Percentiles rank a stretch among this genome's conserved stretches.
These are phyloP conservation scores for Fusarium ambrosium DNA, from an alignment of 2,329 filamentous ascomycete species.

Conservation along the genomic window DNA sequence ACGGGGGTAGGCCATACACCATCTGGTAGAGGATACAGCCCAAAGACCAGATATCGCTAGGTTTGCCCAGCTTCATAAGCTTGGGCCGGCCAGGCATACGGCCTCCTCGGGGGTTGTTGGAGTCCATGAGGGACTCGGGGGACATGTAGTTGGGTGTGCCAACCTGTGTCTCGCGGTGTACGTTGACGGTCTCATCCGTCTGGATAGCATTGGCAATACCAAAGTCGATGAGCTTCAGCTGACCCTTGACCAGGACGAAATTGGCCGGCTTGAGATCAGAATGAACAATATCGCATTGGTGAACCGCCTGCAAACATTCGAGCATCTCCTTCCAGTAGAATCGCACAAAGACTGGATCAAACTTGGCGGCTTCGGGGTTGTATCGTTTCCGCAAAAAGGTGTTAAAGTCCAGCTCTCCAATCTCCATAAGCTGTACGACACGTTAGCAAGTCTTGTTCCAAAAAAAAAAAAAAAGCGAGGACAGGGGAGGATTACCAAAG, in stretches of 20 bases:
- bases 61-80: conserved; percentile 95
- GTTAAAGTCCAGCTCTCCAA: conserved; percentile 94
- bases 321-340: conserved; percentile 99
- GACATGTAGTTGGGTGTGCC: conserved; percentile 99
- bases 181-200: conserved; percentile 94
- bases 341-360: conserved; percentile 93
- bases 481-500: conserved; percentile 73
- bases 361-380: conserved; percentile 78
- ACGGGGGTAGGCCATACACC: conserved; percentile 96
- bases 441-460: conserved; percentile 37
- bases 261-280: conserved; percentile 98
- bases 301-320: conserved; percentile 91
- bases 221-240: conserved; percentile 97
- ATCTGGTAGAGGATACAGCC: conserved; percentile 98
- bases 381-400: conserved; percentile 82
- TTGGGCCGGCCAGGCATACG: conserved; percentile 67
- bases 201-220: conserved; percentile 98
- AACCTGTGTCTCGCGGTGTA: conserved; percentile 94
- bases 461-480: no score
- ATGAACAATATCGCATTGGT: conserved; percentile 92
- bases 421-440: conserved; percentile 84
- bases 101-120: conserved; percentile 73
- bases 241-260: conserved; percentile 91
- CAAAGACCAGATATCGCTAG: conserved; percentile 94
- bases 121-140: conserved; percentile 91